These are phyloP conservation scores for Rhododendron williamsianum DNA, from an alignment of 148 eudicot genomes.

Conservation along the genomic window DNA sequence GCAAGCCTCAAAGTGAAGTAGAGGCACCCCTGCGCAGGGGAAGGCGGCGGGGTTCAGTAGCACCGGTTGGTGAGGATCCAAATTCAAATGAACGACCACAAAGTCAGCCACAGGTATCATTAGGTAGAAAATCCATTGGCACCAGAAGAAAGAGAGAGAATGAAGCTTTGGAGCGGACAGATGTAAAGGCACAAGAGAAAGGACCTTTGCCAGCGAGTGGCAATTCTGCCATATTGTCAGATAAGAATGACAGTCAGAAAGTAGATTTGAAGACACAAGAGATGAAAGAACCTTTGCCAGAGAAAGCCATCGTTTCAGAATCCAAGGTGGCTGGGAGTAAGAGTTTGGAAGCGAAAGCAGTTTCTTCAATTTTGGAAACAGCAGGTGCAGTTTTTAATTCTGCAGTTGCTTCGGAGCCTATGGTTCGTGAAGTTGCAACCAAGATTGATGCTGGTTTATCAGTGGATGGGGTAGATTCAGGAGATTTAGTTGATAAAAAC, in stretches of 20 bases:
- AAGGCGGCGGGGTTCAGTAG: conserved; percentile 38
- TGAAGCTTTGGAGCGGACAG: conserved; percentile 16
- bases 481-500: conserved; percentile 12
- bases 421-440: conserved; percentile 1
- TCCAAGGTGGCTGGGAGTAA: neutral
- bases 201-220: neutral
- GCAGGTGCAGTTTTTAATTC: conserved; percentile 6
- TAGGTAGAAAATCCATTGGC: conserved; percentile 34
- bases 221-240: conserved; percentile 4
- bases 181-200: conserved; percentile 4
- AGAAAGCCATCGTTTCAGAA: neutral
- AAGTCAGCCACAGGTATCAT: conserved; percentile 25
- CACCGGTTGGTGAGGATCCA: conserved; percentile 30
- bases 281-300: neutral
- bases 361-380: conserved; percentile 4
- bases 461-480: neutral
- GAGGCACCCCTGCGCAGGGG: conserved; percentile 63
- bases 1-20: conserved; percentile 33
- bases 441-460: neutral
- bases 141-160: conserved; percentile 37
- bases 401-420: conserved; percentile 7
- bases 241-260: conserved; percentile 10
- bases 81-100: conserved; percentile 31
- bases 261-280: neutral
- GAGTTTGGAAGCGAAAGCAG: neutral